A percentile compares a stretch with the other conserved stretches of the same genome.
phyloP scores from a whole-genome alignment of 2,329 filamentous ascomycete species.

The Talaromyces sp. region DNA sequence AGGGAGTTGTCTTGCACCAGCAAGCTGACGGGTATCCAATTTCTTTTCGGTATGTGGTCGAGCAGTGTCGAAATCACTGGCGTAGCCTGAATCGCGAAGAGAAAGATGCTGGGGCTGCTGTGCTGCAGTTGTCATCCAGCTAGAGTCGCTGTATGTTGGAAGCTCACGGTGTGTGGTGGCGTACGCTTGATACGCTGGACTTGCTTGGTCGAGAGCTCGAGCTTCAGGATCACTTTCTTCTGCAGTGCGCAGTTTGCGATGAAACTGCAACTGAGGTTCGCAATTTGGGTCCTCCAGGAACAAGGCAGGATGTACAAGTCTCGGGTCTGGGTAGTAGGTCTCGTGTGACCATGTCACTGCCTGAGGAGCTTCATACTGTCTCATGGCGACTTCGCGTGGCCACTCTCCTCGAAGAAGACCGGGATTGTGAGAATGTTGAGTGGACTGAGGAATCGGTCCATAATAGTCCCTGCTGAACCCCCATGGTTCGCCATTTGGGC shows the following conservation, averaged over 20 bases:
- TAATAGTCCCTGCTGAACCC: slow-evolving; percentile 18
- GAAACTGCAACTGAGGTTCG: slow-evolving; percentile 12
- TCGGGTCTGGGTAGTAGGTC: slow-evolving; percentile 16
- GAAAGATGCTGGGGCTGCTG: not conserved
- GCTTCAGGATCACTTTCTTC: slow-evolving; percentile 11
- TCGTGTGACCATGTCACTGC: slow-evolving; percentile 15
- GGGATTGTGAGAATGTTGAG: slow-evolving; percentile 10
- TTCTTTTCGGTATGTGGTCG: not conserved
- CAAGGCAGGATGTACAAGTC: slow-evolving; percentile 17
- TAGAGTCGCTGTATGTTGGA: slow-evolving; percentile 13
- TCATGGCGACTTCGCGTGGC: slow-evolving; percentile 16
- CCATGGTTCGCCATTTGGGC: slow-evolving; percentile 12
- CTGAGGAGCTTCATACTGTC: slow-evolving; percentile 18
- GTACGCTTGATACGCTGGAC: slow-evolving; percentile 13
- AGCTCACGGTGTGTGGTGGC: slow-evolving; percentile 14
- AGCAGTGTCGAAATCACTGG: not conserved
- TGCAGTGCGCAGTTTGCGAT: slow-evolving; percentile 9
- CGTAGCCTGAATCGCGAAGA: not conserved
- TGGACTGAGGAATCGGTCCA: slow-evolving; percentile 14
- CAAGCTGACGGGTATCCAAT: not conserved
- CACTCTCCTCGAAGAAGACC: slow-evolving; percentile 17
- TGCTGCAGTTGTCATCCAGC: slow-evolving; percentile 9
- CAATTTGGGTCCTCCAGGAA: slow-evolving; percentile 11
- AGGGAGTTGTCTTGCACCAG: not conserved
- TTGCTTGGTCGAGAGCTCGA: slow-evolving; percentile 4